These are phyloP conservation scores for Alternaria incomplexa DNA, from an alignment of 2,329 filamentous ascomycete species.

Conservation along the genomic window DNA sequence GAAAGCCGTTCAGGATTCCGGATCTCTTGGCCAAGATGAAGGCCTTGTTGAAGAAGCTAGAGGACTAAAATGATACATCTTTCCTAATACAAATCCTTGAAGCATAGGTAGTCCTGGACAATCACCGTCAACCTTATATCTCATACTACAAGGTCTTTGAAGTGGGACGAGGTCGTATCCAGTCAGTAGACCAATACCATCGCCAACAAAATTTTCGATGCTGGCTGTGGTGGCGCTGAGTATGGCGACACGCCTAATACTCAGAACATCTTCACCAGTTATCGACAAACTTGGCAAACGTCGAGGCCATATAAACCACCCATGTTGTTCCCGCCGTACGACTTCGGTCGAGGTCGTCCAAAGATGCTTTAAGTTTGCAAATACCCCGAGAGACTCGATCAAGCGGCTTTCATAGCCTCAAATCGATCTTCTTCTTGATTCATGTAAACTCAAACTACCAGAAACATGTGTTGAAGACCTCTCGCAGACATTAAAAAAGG, in stretches of 20 bases:
- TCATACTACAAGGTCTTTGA: too few relatives aligned
- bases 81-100: not conserved
- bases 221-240: not conserved
- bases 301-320: too few relatives aligned
- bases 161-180: too few relatives aligned
- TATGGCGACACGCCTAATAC: not conserved
- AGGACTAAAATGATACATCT: not conserved
- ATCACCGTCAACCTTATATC: not conserved
- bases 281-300: not conserved
- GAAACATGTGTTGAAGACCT: not conserved
- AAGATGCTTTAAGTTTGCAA: not conserved
- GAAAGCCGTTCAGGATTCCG: constrained; percentile 43
- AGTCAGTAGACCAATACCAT: not conserved
- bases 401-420: not conserved
- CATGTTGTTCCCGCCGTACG: not conserved
- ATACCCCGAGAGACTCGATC: not conserved
- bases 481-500: not conserved
- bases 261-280: not conserved
- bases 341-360: not conserved
- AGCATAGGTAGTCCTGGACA: not conserved
- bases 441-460: not conserved
- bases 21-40: constrained; percentile 40
- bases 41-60: constrained; percentile 23
- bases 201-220: too few relatives aligned
- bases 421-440: not conserved